phyloP scores from a whole-genome alignment of 805 yeast genomes.

The Candida arabinofermentans region DNA sequence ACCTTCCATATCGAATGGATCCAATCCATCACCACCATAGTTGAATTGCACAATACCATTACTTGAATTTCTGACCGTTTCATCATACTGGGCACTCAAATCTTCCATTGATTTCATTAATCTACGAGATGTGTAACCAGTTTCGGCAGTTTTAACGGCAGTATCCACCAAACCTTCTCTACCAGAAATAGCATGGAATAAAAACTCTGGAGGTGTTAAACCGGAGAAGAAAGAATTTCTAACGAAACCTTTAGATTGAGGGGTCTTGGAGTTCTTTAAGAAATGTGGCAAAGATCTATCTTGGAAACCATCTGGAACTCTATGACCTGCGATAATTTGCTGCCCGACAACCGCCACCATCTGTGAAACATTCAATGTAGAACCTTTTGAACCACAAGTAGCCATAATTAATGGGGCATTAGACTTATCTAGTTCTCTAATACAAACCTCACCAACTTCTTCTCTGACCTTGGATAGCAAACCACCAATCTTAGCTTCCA shows the following conservation, averaged over 20 bases:
- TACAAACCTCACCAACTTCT: constrained; percentile 98
- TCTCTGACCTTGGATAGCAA: constrained; percentile 94
- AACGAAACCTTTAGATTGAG: constrained; percentile 97
- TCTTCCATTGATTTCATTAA: constrained; percentile 97
- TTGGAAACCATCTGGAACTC: constrained; percentile 99
- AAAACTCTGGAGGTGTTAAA: constrained; percentile 90
- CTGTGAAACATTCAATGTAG: constrained; percentile 95
- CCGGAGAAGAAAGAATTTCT: constrained; percentile 95
- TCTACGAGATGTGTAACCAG: constrained; percentile 98
- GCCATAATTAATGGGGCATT: constrained; percentile 99
- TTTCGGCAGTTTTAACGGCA: constrained; percentile 98
- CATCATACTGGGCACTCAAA: constrained; percentile 87
- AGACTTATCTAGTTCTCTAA: constrained; percentile 79
- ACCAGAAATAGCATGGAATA: constrained; percentile 98
- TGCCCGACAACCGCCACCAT: constrained; percentile 99
- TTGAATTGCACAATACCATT: constrained; percentile 97
- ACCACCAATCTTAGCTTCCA: constrained; percentile 97
- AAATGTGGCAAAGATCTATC: constrained; percentile 98
- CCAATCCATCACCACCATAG: constrained; percentile 98
- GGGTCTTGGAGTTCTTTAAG: constrained; percentile 91
- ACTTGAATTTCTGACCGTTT: constrained; percentile 90
- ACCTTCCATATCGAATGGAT: constrained; percentile 99
- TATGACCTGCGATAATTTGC: constrained; percentile 96
- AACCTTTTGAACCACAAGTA: constrained; percentile 98
- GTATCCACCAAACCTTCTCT: constrained; percentile 99